phyloP scores from a whole-genome alignment of 106 monocot species.

The Narthecium ossifragum region DNA sequence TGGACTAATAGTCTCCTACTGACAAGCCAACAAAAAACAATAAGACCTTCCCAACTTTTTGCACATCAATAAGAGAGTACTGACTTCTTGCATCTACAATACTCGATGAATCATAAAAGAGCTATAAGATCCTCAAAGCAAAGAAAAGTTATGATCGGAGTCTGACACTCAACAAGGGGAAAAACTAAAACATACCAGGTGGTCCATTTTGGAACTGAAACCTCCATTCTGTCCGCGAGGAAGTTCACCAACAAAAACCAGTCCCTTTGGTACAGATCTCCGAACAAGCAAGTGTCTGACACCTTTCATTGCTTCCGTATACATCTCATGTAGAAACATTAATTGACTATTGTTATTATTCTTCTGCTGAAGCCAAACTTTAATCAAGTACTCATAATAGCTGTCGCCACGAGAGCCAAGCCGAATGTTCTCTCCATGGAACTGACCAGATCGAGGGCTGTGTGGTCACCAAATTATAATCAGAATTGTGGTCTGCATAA shows the following conservation, averaged over 20 bases:
- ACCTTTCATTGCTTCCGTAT: constrained; percentile 87
- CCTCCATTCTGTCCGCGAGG: constrained; percentile 55
- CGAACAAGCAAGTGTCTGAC: constrained; percentile 80
- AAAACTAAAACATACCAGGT: constrained; percentile 69
- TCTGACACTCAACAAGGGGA: too few species aligned
- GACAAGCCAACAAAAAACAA: too few species aligned
- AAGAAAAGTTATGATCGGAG: too few species aligned
- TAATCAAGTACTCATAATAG: constrained; percentile 91
- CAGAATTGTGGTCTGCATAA: neutral
- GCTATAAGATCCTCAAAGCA: too few species aligned
- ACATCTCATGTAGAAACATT: constrained; percentile 83
- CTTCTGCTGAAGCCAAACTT: constrained; percentile 90
- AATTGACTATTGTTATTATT: constrained; percentile 28
- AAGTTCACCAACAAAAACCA: constrained; percentile 89
- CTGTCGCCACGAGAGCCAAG: constrained; percentile 96
- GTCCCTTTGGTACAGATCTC: constrained; percentile 74
- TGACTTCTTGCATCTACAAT: too few species aligned
- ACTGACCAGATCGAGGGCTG: constrained; percentile 81
- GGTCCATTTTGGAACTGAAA: constrained; percentile 97
- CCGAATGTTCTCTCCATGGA: constrained; percentile 84
- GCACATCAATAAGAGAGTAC: too few species aligned
- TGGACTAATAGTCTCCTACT: too few species aligned
- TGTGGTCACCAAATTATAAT: constrained; percentile 26
- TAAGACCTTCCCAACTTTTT: too few species aligned
- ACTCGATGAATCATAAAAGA: too few species aligned